A percentile compares a stretch with the other conserved stretches of the same genome.
Conservation (phyloP, 345 rosid species). For the Trapa incisa region DNA sequence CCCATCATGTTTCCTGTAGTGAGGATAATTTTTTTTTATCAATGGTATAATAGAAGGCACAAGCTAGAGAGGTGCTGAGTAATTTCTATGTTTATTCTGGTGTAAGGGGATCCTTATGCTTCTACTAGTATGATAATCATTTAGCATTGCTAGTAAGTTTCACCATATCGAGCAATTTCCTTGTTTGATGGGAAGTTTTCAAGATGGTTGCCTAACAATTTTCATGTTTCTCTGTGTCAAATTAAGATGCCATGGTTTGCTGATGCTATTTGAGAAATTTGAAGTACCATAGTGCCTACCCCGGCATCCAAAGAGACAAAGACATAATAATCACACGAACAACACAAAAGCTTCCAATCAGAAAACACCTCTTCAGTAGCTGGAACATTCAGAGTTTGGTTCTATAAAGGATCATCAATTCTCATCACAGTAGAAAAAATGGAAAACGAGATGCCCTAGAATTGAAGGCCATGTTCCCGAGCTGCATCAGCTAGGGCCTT, state of each 20-base stretch:
- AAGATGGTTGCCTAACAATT: too few relatives aligned
- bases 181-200: background rate
- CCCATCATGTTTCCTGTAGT: background rate
- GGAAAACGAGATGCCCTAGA: conserved; percentile 3
- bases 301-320: background rate
- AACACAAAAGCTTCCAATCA: background rate
- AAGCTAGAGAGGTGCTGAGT: background rate
- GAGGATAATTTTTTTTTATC: background rate
- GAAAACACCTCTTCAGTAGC: background rate
- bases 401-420: background rate
- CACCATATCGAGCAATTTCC: background rate
- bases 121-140: background rate
- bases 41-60: background rate
- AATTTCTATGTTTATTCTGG: background rate
- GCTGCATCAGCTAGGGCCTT: conserved; percentile 76
- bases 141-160: background rate
- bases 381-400: background rate
- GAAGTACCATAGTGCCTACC: too few relatives aligned
- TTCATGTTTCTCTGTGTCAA: too few relatives aligned
- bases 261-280: too few relatives aligned
- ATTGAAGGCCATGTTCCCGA: conserved; percentile 76
- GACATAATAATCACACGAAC: background rate
- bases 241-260: too few relatives aligned
- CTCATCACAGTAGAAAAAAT: background rate
- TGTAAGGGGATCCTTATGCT: background rate